These are phyloP conservation scores for Tephrocybe rancida DNA, from an alignment of 768 basidiomycete species.

Conservation along the genomic window DNA sequence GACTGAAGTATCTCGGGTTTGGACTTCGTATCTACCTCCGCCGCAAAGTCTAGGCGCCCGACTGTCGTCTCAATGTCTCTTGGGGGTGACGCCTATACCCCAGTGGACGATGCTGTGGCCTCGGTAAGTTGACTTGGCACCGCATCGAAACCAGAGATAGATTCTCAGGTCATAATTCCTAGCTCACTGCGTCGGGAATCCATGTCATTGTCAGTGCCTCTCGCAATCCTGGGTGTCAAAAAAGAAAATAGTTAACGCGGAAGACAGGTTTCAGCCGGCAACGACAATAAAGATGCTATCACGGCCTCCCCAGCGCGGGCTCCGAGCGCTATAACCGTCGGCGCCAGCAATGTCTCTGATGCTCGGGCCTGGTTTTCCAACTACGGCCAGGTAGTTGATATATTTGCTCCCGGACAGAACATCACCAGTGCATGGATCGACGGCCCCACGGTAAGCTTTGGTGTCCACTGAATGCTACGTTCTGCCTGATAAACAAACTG, in stretches of 20 bases:
- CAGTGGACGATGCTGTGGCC: neutral
- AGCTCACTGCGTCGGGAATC: neutral
- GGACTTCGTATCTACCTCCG: constrained; percentile 47
- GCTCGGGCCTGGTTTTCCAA: neutral
- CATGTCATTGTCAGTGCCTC: neutral
- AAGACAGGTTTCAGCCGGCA: neutral
- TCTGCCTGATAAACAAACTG: neutral
- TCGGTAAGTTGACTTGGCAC: neutral
- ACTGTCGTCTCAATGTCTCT: neutral
- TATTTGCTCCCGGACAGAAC: neutral
- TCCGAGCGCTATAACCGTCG: neutral
- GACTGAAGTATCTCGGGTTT: constrained; percentile 42
- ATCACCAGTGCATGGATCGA: neutral
- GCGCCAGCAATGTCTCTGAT: neutral
- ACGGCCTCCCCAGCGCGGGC: neutral
- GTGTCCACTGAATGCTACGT: neutral
- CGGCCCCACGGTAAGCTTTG: neutral
- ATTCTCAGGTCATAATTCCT: neutral
- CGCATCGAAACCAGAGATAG: too few relatives aligned
- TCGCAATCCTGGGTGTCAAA: neutral
- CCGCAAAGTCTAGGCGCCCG: constrained; percentile 53
- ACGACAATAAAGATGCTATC: neutral
- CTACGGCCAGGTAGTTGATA: neutral
- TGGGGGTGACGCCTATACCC: neutral
- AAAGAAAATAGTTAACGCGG: neutral